A percentile compares a stretch with the other conserved stretches of the same genome.
Evolutionary conservation across 148 eudicot genomes (phyloP).

Genomic region (Rhododendron mucronatum): DNA sequence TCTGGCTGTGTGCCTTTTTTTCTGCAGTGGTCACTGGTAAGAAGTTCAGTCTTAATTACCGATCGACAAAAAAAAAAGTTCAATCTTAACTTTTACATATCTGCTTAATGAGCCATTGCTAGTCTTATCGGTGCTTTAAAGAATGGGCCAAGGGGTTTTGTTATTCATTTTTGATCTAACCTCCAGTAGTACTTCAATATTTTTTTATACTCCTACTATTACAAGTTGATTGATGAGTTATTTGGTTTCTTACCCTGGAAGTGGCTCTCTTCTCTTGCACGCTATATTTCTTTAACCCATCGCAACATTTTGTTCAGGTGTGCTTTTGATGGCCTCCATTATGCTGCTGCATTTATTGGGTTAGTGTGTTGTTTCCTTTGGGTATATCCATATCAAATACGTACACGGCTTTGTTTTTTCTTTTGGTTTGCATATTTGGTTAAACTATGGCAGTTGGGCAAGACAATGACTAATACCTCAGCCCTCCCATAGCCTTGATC

Average conservation of each 20-base stretch:
- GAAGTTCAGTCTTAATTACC: neutral
- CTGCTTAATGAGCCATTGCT: neutral
- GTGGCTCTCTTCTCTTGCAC: neutral
- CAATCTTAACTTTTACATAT: neutral
- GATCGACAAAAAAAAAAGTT: no score
- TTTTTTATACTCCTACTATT: neutral
- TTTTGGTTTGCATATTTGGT: neutral
- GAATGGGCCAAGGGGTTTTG: neutral
- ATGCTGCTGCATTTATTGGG: conserved; percentile 97
- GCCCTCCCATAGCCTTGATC: neutral
- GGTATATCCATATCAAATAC: neutral
- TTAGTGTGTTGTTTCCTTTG: conserved; percentile 18
- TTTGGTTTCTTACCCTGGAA: neutral
- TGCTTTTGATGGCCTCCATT: conserved; percentile 95
- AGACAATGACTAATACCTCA: neutral
- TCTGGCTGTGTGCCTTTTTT: conserved; percentile 71
- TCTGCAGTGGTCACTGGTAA: conserved; percentile 96
- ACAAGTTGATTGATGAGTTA: neutral
- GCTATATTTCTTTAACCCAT: neutral
- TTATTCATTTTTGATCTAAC: neutral
- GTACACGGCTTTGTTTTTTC: neutral
- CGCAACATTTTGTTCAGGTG: conserved; percentile 48
- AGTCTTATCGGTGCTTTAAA: neutral
- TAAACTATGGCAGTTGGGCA: neutral
- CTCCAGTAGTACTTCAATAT: neutral